Evolutionary conservation across 768 basidiomycete genomes (phyloP), one percentile per base, ranked within the genome.

Genomic region (Collybia sordida): DNA sequence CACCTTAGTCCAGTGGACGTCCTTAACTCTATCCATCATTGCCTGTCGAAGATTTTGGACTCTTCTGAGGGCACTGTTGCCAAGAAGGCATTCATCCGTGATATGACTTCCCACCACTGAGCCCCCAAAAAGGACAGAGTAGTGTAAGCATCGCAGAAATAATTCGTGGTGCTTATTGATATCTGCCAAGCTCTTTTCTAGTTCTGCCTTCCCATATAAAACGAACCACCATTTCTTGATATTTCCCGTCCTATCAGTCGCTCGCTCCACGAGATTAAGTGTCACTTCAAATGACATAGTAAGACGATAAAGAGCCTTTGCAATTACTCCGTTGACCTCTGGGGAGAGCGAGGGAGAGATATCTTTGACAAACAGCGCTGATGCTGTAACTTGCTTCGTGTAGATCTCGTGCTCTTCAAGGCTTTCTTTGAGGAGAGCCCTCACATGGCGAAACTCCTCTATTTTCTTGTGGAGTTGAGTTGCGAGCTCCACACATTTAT

Each of bases 151-250:
- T 37, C 46, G 46, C n/a, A 47, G 27, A 22, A 47, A 47, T 18
- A 47, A 23, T 14, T 47, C 36, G 22, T 47, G 46, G 23, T 36
- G 46, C 36, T 47, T 47, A 7, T 47, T 38, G 23, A 47, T 37
- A 17, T 47, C 46, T 4, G 21, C 23, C 25, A 47, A 40, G 23
- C 46, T 38, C 46, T 35, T 47, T 6, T 47, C 46, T n/a, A 47
- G 21, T n/a, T 21, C 46, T 12, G 46, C 27, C 22, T 35, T 47
- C 24, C 46, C 46, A 24, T 47, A 27, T 14, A 47, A 40, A 14
- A 47, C 21, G 39, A 47, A 47, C 46, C 46, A 47, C 46, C 46
- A 47, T 40, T 25, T 47, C 39, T 25, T 47, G 18, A 47, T 14
- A 14, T 37, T 40, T 8, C 46, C 46, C 25, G 14, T 27, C 23